Conservation (phyloP, 495 filamentous ascomycete genomes). For the Margaritispora aquatica region DNA sequence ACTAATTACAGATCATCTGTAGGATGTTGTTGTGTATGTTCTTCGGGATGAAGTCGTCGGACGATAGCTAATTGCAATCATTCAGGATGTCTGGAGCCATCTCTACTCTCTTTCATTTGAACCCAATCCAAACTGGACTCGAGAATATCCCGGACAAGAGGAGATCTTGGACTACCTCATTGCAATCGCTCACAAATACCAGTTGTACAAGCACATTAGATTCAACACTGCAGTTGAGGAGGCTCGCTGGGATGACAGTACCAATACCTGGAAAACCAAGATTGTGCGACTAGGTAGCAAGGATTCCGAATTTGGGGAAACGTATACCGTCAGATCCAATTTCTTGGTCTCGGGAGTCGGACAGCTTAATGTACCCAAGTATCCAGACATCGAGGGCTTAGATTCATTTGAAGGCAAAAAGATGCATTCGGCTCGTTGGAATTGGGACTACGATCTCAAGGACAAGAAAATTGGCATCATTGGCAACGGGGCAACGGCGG, state of each 20-base stretch:
- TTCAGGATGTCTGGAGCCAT: constrained; percentile 6
- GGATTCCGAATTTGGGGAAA: constrained; percentile 39
- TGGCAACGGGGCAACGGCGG: constrained; percentile 59
- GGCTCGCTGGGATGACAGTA: constrained; percentile 51
- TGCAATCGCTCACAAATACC: constrained; percentile 48
- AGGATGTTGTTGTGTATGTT: constrained; percentile 47
- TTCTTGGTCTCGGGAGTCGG: constrained; percentile 61
- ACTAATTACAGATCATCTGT: no score
- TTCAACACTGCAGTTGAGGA: constrained; percentile 51
- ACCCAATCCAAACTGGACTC: constrained; percentile 51
- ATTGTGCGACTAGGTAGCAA: constrained; percentile 25
- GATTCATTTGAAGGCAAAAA: constrained; percentile 46
- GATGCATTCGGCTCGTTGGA: constrained; percentile 52
- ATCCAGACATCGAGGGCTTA: constrained; percentile 53
- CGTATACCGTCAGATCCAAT: constrained; percentile 47
- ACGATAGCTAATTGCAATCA: not conserved
- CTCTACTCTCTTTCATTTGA: constrained; percentile 62
- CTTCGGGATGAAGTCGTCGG: not conserved
- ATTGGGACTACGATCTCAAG: constrained; percentile 39
- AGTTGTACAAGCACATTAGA: constrained; percentile 53
- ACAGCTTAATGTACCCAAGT: constrained; percentile 52
- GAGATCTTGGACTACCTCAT: constrained; percentile 58
- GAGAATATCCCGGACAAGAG: constrained; percentile 43
- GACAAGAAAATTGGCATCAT: constrained; percentile 47
- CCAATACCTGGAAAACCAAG: constrained; percentile 33